These are phyloP conservation scores for Penicillium sp. DNA, from an alignment of 2,329 filamentous ascomycete genomes.

Conservation along the genomic window DNA sequence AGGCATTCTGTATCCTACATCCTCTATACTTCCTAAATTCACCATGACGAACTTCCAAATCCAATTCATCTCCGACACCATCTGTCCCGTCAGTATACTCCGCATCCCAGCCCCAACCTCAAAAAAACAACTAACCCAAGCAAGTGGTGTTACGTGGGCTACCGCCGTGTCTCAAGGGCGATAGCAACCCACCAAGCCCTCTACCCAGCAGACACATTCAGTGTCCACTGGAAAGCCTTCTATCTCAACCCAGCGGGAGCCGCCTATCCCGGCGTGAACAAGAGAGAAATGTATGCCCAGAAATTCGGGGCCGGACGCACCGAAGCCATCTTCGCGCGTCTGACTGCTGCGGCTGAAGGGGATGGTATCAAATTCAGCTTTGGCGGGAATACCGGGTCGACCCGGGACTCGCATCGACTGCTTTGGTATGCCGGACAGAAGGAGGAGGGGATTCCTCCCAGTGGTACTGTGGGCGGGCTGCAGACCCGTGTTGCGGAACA, in stretches of 20 bases:
- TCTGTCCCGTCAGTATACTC: constrained; percentile 61
- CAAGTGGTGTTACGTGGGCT: constrained; percentile 73
- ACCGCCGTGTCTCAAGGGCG: constrained; percentile 70
- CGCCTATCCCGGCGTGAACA: constrained; percentile 51
- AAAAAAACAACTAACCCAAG: constrained; percentile 6
- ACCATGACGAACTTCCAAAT: constrained; percentile 74
- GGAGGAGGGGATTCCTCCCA: constrained; percentile 11
- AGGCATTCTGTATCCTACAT: background rate
- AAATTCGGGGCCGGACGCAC: constrained; percentile 67
- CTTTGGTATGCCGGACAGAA: constrained; percentile 68
- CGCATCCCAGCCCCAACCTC: background rate
- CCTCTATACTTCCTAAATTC: background rate
- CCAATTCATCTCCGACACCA: constrained; percentile 75
- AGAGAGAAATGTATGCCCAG: constrained; percentile 58
- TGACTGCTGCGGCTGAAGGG: constrained; percentile 59
- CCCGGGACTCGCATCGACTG: constrained; percentile 75
- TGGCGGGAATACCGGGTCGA: constrained; percentile 71
- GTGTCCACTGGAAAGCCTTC: constrained; percentile 74
- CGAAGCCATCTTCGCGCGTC: constrained; percentile 57
- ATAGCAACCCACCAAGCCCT: constrained; percentile 66
- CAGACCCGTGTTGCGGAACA: constrained; percentile 64
- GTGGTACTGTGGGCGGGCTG: constrained; percentile 45
- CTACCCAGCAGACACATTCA: constrained; percentile 70
- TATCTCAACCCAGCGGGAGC: constrained; percentile 72
- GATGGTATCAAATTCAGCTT: constrained; percentile 75